Percentiles rank a stretch among this genome's conserved stretches.
Conservation (phyloP, 768 basidiomycete genomes). For the Lentinula raphanica region DNA sequence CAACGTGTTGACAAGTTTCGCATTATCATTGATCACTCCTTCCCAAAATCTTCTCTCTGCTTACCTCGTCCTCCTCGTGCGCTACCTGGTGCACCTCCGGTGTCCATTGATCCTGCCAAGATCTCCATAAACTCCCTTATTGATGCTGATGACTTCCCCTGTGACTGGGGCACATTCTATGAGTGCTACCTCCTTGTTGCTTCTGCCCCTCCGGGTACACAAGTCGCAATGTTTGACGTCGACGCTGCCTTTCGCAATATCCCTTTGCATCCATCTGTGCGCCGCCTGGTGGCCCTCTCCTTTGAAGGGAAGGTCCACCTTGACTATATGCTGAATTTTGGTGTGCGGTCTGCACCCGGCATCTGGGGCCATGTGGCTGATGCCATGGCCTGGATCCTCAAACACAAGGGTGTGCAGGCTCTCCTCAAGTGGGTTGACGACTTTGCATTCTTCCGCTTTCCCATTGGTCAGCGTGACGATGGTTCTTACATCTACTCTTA, state of each 20-base stretch:
- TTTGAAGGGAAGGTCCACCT: constrained; percentile 25
- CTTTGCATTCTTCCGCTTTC: constrained; percentile 21
- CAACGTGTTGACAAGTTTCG: constrained; percentile 17
- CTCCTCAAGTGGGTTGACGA: constrained; percentile 26
- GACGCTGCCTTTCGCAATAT: constrained; percentile 29
- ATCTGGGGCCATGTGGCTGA: constrained; percentile 27
- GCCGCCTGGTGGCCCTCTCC: constrained; percentile 19
- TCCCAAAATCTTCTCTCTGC: constrained; percentile 6
- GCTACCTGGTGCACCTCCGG: not conserved
- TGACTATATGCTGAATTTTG: constrained; percentile 25
- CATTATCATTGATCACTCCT: constrained; percentile 23
- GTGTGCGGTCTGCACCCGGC: constrained; percentile 21
- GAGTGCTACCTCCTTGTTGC: too few species aligned
- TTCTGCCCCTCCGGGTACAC: too few species aligned
- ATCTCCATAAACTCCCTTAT: constrained; percentile 24
- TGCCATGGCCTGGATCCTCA: too few species aligned
- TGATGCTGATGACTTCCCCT: constrained; percentile 18
- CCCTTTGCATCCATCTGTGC: constrained; percentile 25
- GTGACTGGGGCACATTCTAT: constrained; percentile 28
- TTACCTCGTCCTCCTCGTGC: not conserved
- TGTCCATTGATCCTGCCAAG: constrained; percentile 8
- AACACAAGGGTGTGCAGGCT: too few species aligned
- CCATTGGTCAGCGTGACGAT: not conserved
- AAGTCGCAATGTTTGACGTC: constrained; percentile 34
- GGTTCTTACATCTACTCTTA: constrained; percentile 8